Base-by-base conservation (phyloP, 352 stramenopile species). In the Achlya hypogyna region DNA sequence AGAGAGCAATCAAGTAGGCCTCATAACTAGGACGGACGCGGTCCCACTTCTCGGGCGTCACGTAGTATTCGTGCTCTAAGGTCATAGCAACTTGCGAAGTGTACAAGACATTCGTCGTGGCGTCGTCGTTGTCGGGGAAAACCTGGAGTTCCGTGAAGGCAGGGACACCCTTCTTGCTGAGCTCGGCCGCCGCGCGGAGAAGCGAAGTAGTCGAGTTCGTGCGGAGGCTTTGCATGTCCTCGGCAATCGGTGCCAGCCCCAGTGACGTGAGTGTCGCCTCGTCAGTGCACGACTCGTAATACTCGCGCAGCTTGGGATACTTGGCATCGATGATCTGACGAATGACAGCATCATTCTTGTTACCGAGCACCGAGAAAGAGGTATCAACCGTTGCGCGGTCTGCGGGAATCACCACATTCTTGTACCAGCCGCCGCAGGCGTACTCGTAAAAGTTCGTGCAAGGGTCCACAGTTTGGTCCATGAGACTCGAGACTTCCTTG, bases 221-320 rank as follows among this genome's bases (percentile, higher is more conserved):
- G 27, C 82, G 75, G 56, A 88, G 72, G 9, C 63, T 64, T 23
- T 75, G 62, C 49, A 86, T 70, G 22, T 79, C 59, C 6, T 77
- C 45, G 0, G 71, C 54, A 5, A 89, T 71, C 1, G 85, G 82
- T 14, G 58, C 38, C 23, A 43, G 69, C 9, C 75, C 79, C 20
- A 70, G 67, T 58, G 76, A 80, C 25, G 53, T 43, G 9, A 85
- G 67, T 1, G 74, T 75, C 0, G 63, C 31, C n/a, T 56, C 56
- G 66, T 87, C 78, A 53, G 88, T 69, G 70, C 84, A 93, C 0
- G 84, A 83, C 20, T 73, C 51, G 69, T 86, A 88, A 40, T 89
- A 79, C 32, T 81, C 75, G 29, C 68, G 53, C 56, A 88, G 78
- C 35, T 87, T 71, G 14, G 81, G 81, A 76, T 78, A 76, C 25